phyloP scores from a whole-genome alignment of 352 stramenopile species.

The Globisporangium echinulatum region DNA sequence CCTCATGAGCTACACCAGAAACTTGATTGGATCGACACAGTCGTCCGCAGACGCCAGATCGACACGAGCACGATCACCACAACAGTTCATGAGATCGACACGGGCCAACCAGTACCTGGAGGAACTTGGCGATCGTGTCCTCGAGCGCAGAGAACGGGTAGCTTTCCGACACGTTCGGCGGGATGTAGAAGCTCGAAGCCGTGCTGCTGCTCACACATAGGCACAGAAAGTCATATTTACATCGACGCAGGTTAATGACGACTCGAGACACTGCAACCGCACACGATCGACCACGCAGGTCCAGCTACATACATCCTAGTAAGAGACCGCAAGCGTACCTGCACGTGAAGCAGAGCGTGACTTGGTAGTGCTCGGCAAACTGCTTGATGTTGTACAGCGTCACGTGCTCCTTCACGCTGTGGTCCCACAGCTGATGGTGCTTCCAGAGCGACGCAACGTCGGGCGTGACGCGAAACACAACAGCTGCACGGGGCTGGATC shows the following conservation, averaged over 20 bases:
- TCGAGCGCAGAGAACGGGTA: constrained; percentile 82
- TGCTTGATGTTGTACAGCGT: constrained; percentile 89
- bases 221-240: no score
- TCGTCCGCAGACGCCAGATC: no score
- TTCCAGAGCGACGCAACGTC: constrained; percentile 67
- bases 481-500: constrained; percentile 45
- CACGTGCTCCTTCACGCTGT: constrained; percentile 85
- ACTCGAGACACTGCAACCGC: no score
- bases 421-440: constrained; percentile 79
- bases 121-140: constrained; percentile 85
- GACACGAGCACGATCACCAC: no score
- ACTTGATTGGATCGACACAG: background rate
- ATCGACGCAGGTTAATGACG: background rate
- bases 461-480: constrained; percentile 63
- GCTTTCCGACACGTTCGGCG: constrained; percentile 75
- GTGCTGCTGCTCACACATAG: constrained; percentile 29
- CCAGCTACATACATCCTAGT: no score
- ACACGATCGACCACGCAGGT: no score
- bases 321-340: constrained; percentile 28
- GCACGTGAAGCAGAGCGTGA: constrained; percentile 83
- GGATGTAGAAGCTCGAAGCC: constrained; percentile 77
- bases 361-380: constrained; percentile 85
- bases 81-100: no score
- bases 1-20: background rate
- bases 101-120: constrained; percentile 37